Base-by-base conservation (phyloP, 805 yeast genomes). In the Wickerhamomyces subpelliculosus region DNA sequence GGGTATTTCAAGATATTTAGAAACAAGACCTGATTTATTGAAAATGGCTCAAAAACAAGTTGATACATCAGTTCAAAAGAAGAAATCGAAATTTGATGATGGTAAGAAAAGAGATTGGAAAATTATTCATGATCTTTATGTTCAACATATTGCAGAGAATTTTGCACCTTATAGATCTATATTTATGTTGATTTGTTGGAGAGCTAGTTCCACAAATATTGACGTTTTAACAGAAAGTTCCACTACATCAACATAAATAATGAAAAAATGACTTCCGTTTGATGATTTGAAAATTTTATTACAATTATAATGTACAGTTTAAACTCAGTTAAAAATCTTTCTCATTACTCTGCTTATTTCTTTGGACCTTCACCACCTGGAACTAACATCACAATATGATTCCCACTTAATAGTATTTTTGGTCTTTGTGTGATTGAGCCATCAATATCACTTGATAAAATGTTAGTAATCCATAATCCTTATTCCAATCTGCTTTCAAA, bases 101-200 rank as follows among this genome's bases (percentile, higher is more conserved):
- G 55, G 57, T 39, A 64, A 61, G 40, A 75, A 70, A 43, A 56
- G 78, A 46, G 80, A 69, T 56, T 86, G 94, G 88, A 66, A 57
- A n/a, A 76, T 80, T 1, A 63, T 71, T 30, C 79, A 78, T 42
- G 85, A 80, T 43, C 78, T 73, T 40, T 64, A 73, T 27, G 70
- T 77, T 36, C 67, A 69, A 36, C 65, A 65, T 20, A 64, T 79
- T 26, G 84, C 87, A 1, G 70, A 70, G 25, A 55, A 55, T 38
- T 87, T 78, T 51, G 57, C 61, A 34, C 96, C 96, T 0, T 80
- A 80, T 54, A 65, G 80, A 38, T 68, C 82, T 19, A 72, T 75
- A 3, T 71, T 84, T 36, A 84, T 83, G 85, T 53, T 82, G 51
- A 45, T 84, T 3, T 54, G 85, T 44, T 87, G 96, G 96, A 68